Conservation (phyloP, 495 filamentous ascomycete species). For the Umbilicaria muhlenbergii region DNA sequence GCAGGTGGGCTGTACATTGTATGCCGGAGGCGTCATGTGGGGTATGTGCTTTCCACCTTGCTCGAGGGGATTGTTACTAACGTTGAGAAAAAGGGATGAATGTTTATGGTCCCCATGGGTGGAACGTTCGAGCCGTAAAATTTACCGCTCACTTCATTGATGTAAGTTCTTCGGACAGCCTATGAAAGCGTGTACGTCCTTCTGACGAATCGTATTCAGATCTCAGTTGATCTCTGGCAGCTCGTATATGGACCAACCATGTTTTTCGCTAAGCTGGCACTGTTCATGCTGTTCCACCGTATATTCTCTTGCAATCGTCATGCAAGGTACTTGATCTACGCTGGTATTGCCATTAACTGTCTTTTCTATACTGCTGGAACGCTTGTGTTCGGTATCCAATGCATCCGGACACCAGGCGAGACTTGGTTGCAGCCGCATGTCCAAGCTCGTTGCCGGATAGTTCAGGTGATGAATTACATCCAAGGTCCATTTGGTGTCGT, state of each 20-base stretch:
- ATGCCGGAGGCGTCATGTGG: neutral
- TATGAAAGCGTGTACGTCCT: neutral
- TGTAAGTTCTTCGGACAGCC: neutral
- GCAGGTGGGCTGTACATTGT: neutral
- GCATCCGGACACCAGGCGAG: no score
- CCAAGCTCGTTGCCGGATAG: no score
- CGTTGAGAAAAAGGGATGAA: neutral
- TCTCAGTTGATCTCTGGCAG: neutral
- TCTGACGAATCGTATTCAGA: neutral
- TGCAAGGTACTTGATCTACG: slow-evolving; percentile 1
- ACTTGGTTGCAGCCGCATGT: no score
- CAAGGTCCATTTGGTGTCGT: neutral
- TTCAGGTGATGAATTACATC: neutral
- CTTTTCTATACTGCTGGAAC: neutral
- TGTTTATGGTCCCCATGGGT: neutral
- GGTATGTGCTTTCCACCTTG: neutral
- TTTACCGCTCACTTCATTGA: neutral
- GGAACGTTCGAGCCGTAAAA: neutral
- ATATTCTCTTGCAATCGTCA: neutral
- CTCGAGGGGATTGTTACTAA: neutral
- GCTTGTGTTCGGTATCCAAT: neutral
- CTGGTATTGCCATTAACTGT: neutral
- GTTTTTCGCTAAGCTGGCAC: slow-evolving; percentile 1
- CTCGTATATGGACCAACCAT: slow-evolving; percentile 1
- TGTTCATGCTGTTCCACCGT: slow-evolving; percentile 3